A percentile compares a stretch with the other conserved stretches of the same genome.
Conservation (phyloP, 139 green algal genomes). For the Bryopsis sp. region DNA sequence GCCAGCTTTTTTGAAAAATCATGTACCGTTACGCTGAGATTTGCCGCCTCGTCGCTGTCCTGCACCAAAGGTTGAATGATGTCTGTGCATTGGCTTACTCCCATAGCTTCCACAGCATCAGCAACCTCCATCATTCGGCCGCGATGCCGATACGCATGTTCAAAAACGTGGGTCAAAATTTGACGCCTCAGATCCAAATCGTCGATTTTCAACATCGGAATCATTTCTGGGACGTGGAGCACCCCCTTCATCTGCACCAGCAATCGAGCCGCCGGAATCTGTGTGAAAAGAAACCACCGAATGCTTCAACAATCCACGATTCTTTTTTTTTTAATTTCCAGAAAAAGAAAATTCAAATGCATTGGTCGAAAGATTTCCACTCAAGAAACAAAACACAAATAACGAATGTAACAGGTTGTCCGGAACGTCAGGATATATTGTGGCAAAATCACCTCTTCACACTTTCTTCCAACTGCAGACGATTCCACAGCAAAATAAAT, state of each 20-base stretch:
- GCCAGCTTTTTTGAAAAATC: too few species aligned
- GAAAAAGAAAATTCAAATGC: too few species aligned
- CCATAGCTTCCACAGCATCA: conserved; percentile 9
- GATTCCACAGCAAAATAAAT: too few species aligned
- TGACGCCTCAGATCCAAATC: conserved; percentile 14
- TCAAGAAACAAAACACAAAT: too few species aligned
- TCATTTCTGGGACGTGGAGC: conserved; percentile 6
- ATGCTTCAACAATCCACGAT: too few species aligned
- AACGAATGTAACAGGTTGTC: too few species aligned
- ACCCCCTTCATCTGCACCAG: conserved; percentile 19
- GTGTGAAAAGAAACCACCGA: neutral
- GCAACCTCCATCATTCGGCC: conserved; percentile 19
- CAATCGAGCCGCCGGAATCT: conserved; percentile 16
- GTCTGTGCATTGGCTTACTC: neutral
- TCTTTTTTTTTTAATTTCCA: too few species aligned
- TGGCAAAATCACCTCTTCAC: too few species aligned
- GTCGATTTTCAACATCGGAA: conserved; percentile 9
- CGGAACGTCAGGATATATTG: too few species aligned
- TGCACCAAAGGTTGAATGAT: conserved; percentile 1
- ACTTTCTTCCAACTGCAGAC: too few species aligned
- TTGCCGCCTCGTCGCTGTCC: neutral
- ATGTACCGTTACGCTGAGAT: too few species aligned
- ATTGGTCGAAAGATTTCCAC: too few species aligned
- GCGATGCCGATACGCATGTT: conserved; percentile 6
- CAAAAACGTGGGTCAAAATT: conserved; percentile 5